Base-by-base conservation (phyloP, 192 early-diverging fungal species). In the Backusella macrospora region DNA sequence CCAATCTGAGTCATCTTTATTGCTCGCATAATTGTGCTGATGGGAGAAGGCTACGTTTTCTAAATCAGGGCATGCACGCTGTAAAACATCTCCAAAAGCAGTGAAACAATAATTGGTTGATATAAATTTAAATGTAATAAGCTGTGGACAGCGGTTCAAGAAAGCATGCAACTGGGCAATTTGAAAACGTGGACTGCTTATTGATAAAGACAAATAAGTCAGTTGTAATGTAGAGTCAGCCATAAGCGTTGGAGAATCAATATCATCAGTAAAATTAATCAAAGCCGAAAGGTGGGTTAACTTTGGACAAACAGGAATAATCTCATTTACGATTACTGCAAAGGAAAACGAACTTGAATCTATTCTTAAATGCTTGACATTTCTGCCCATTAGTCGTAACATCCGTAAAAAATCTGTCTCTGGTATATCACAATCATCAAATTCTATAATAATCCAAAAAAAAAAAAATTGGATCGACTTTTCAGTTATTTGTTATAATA, bases 371-470 rank as follows among this genome's bases (percentile, higher is more conserved):
- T 62, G 39, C 6, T 40, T 71, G 23, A 71, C 21, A 44, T 71
- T 62, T 21, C 15, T 71, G n/a, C 70, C 70, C 34, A 71, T 52
- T 2, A 71, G 15, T 7, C 70, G 48, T 14, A 71, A 21, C 52
- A 62, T 42, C 7, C 70, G 43, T 21, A 52, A 1, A 5, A 71
- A 59, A 14, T 38, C 49, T 10, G 52, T 71, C 18, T 18, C 23
- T 59, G 37, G 48, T 15, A 71, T 44, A 40, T 29, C 40, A 62
- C 70, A 62, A 26, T 37, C 37, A 18, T 21, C 38, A n/a, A 71
- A 42, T 42, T 52, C 70, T 71, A 23, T 26, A 21, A 12, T 38
- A 2, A 0, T 38, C 6, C 16, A 67, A 21, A 43, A 5, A 67
- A 62, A 63, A 63, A 13, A 1, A 38, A 38, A 10, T 4, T 14